Evolutionary conservation across 441 rosid species (phyloP), one percentile per base, ranked within the genome.

Genomic region (Geranium incanum): DNA sequence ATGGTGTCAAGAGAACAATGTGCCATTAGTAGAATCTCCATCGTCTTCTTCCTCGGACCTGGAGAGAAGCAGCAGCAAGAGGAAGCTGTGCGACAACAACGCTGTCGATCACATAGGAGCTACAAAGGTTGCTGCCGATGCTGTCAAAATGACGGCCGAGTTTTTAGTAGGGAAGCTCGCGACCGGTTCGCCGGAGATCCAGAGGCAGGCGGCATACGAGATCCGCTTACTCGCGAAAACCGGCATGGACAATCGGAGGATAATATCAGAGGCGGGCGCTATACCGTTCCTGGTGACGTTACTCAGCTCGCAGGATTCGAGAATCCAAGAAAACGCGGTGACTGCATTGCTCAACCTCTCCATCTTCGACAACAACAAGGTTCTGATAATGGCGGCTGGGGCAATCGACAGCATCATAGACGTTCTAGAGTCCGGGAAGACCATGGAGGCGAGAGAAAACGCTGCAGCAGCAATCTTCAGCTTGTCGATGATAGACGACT

Each of bases 401-500:
- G 89, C 91, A 11, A 72, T 83, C 0, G 88, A 82, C 69, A 84
- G 72, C 80, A 86, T 89, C 11, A 71, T 86, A 70, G 67, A 70
- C 18, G 91, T 86, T 41, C 75, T 89, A 41, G 87, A 86, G 79
- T 76, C 80, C 23, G 94, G 91, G 11, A 82, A 79, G 78, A 87
- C 87, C 6, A 84, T 83, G 89, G 91, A 86, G 81, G 86, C 91
- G 9, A 86, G 86, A 68, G 94, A 87, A 74, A 89, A 89, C 71
- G 91, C 94, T 28, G 89, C 94, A 5, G 94, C 90, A 18, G 63
- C 91, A n/a, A 86, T 89, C 72, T 86, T 79, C 59, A 89, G 94
- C 80, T 77, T 87, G 71, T 82, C 94, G 1, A 82, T 89, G 74
- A 78, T 89, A 4, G 82, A 83, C 36, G 84, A 86, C 33, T 77